Conservation (phyloP, 441 rosid species). For the Croton setiger region DNA sequence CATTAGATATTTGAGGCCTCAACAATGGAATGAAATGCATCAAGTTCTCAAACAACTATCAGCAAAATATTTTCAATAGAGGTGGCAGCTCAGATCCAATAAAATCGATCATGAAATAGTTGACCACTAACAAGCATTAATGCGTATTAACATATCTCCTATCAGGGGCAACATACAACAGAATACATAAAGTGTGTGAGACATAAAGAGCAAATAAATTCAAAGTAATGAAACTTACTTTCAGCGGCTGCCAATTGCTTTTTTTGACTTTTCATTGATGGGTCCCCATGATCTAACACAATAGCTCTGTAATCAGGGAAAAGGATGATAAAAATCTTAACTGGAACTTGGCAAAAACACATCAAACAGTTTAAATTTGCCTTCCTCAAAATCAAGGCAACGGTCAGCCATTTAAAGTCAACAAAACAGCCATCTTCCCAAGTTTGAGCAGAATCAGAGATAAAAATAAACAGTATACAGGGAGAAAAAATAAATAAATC, state of each 20-base stretch:
- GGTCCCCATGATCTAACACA: constrained; percentile 81
- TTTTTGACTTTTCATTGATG: constrained; percentile 64
- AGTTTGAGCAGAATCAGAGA: background rate
- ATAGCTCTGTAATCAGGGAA: constrained; percentile 71
- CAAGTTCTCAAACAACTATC: background rate
- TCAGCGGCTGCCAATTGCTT: constrained; percentile 80
- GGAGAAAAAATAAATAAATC: background rate
- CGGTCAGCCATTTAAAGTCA: background rate
- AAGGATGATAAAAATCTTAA: background rate
- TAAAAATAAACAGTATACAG: background rate
- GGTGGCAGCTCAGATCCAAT: background rate
- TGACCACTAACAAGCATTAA: background rate
- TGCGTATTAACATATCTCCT: background rate
- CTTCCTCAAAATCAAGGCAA: background rate
- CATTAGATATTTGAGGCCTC: background rate
- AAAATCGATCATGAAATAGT: background rate
- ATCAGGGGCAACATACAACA: background rate
- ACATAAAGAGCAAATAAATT: constrained; percentile 13
- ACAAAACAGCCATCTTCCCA: background rate
- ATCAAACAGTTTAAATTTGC: background rate
- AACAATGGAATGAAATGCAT: background rate
- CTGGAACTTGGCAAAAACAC: background rate
- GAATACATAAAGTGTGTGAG: background rate
- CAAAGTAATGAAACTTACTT: constrained; percentile 44
- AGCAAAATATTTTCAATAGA: background rate